Evolutionary conservation across 2,329 filamentous ascomycete species (phyloP), one percentile per base, ranked within the genome.

Genomic region (Phialemoniopsis sp.): DNA sequence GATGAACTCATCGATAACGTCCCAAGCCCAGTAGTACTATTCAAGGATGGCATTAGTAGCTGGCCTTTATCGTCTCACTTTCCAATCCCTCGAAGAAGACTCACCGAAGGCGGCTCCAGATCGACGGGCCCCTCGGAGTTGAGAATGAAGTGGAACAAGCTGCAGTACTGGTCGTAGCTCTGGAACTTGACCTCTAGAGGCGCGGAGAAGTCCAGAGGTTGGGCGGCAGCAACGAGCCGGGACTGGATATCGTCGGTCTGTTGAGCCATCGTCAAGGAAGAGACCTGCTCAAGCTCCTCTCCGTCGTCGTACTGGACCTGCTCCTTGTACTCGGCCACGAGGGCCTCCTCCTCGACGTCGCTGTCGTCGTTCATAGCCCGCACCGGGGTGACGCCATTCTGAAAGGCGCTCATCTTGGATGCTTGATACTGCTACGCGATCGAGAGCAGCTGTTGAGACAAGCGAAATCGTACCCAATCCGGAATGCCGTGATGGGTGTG

Each of bases 1-100:
- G 71, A 98, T 97, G 74, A 98, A 98, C 69, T 98, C 93, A 67
- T 98, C 93, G 69, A 98, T 96, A 53, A 97, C 91, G 66, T 98
- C 93, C 93, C 93, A 98, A 32, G 93, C 93, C 93, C 93, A 98
- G 74, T 91, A 96, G 72, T 95, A 94, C 89, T 97, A 63, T 33
- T 35, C 39, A 31, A 36, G 28, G 50, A 58, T 32, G 53, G 38
- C 16, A 54, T 50, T 34, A 52, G 51, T 36, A 35, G 17, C 21
- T n/a, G 13, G 21, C 21, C 6, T 26, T 26, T 26, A n/a, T 10
- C 21, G 10, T 26, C 21, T 10, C 6, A 6, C 21, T 10, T 26
- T 26, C 10, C 21, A 10, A 26, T 12, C 28, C 12, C 12, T 26
- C 29, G 13, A n/a, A 33, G 41, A 37, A 29, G 45, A 78, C 87